Evolutionary conservation across 2,329 filamentous ascomycete genomes (phyloP), one percentile per base, ranked within the genome.

Genomic region (Orbilia brochopaga): DNA sequence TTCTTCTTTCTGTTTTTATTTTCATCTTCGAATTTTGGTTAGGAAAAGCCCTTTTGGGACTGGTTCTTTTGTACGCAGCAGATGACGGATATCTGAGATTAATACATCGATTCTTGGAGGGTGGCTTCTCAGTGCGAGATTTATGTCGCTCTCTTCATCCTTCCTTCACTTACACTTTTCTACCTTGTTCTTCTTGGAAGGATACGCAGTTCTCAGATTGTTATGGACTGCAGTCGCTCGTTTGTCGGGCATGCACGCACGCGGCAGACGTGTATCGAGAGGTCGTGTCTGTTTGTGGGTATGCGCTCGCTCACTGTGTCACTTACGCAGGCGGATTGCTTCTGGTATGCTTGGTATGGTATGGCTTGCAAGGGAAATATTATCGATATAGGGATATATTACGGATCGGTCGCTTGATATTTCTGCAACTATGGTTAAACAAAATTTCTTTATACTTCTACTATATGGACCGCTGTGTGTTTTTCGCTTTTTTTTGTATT

Each of bases 341-440:
- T 4, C 3, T 32, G 27, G 27, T 32, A n/a, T 8, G 8, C 27
- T 8, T 3, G 27, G 4, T 3, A 32, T 32, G 27, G 27, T 3
- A 32, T 32, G n/a, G n/a, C n/a, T n/a, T n/a, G n/a, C n/a, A n/a
- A n/a, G n/a, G n/a, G n/a, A n/a, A n/a, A n/a, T n/a, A n/a, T n/a
- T n/a, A 32, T 32, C 27, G 27, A 32, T 32, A 32, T 42, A 24
- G 40, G 77, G 72, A 78, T 77, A 77, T 77, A 78, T 79, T 35
- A 77, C 75, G 62, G 76, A 77, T 78, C 84, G 83, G 85, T 82
- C 79, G 83, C 83, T 65, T 83, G 83, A 59, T 78, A 50, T 27
- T 52, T 24, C 15, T 19, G 27, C 17, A 8, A 23, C 17, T 2
- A n/a, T n/a, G n/a, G 50, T 15, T 23, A 27, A 23, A 30, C 8